phyloP scores from a whole-genome alignment of 768 basidiomycete species.

The Boletellus emodensis region DNA sequence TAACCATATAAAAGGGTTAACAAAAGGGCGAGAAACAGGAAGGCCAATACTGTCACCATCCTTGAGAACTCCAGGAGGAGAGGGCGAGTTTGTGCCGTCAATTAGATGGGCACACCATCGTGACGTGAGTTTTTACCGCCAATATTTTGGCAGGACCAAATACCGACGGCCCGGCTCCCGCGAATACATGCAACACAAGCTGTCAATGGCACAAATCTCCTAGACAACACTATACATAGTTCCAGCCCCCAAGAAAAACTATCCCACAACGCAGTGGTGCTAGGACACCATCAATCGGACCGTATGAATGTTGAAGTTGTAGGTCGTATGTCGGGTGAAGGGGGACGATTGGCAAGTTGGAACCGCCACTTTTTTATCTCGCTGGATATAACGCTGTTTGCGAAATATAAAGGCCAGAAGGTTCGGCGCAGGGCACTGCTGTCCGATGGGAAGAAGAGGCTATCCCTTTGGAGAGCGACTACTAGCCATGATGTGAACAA shows the following conservation, averaged over 20 bases:
- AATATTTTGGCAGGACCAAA: too few species aligned
- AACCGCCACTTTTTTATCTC: background rate
- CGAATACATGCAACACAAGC: too few species aligned
- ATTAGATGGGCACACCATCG: too few species aligned
- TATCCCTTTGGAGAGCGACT: conserved; percentile 43
- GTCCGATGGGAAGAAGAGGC: conserved; percentile 5
- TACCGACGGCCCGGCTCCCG: too few species aligned
- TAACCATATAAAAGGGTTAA: conserved; percentile 36
- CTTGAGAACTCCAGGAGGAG: background rate
- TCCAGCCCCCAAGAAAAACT: background rate
- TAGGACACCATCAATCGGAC: background rate
- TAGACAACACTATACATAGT: background rate
- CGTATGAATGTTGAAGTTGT: too few species aligned
- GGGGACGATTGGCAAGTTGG: background rate
- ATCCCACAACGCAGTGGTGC: background rate
- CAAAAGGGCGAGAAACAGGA: conserved; percentile 4
- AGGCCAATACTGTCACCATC: conserved; percentile 17
- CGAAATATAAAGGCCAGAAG: conserved; percentile 22
- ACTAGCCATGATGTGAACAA: conserved; percentile 50
- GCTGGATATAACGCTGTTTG: conserved; percentile 1
- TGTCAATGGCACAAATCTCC: background rate
- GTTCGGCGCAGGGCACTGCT: conserved; percentile 10
- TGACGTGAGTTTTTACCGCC: too few species aligned
- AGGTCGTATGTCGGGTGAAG: background rate
- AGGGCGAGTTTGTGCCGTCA: background rate